Percentiles rank a stretch among this genome's conserved stretches.
These are phyloP conservation scores for maize (Zea mays) DNA, from an alignment of 176 grass and related monocot species.

Conservation along the genomic window Zm-B73-REFERENCE-NAM-5.0 NC_050097.1:42140001-42140500, in stretches of 20 bases:
- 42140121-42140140: not conserved
- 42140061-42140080: not conserved
- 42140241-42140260: slow-evolving; percentile 22
- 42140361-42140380: slow-evolving; percentile 28
- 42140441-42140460: slow-evolving; percentile 11
- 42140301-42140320: slow-evolving; percentile 28
- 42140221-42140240: slow-evolving; percentile 18
- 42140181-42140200: slow-evolving; percentile 27
- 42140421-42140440: slow-evolving; percentile 17
- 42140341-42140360: slow-evolving; percentile 14
- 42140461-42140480: slow-evolving; percentile 46
- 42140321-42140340: slow-evolving; percentile 31
- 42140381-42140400: slow-evolving; percentile 48
- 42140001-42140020: slow-evolving; percentile 29
- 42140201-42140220: slow-evolving; percentile 23
- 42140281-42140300: slow-evolving; percentile 20
- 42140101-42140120: not conserved
- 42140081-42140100: not conserved
- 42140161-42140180: slow-evolving; percentile 27
- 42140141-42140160: not conserved
- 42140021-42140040: slow-evolving; percentile 23
- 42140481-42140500: slow-evolving; percentile 53
- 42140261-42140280: slow-evolving; percentile 36
- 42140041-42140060: not conserved
- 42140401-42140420: slow-evolving; percentile 27